Evolutionary conservation across 306 rosid species (phyloP).

Genomic region (Quercus rubra): DNA sequence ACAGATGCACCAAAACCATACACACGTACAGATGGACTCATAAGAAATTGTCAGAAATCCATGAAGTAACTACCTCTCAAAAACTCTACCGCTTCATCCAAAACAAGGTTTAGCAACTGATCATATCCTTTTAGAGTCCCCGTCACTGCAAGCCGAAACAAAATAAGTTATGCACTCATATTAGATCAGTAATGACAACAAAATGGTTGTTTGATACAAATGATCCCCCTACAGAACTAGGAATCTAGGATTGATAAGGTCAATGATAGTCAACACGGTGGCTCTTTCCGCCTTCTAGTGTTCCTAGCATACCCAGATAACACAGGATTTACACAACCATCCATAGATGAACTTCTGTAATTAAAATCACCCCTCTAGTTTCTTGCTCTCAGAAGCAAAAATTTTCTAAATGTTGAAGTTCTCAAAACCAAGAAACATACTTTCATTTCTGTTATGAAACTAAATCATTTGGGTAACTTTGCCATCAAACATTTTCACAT

Average conservation of each 20-base stretch:
- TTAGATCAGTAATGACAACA: neutral
- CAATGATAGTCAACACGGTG: too few relatives aligned
- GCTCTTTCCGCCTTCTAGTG: too few relatives aligned
- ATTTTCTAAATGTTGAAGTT: neutral
- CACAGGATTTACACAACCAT: neutral
- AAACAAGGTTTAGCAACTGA: slow-evolving; percentile 89
- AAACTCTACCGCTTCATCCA: slow-evolving; percentile 92
- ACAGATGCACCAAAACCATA: neutral
- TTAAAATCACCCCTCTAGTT: neutral
- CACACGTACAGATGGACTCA: neutral
- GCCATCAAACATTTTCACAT: neutral
- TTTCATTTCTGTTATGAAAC: neutral
- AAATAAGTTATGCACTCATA: neutral
- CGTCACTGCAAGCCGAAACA: slow-evolving; percentile 51
- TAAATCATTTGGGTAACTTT: neutral
- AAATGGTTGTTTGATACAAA: neutral
- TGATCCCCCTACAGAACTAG: neutral
- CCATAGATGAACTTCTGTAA: too few relatives aligned
- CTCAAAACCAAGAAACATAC: neutral
- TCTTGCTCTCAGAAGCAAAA: neutral
- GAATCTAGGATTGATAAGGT: too few relatives aligned
- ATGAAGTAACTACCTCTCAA: slow-evolving; percentile 58
- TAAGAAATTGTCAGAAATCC: neutral
- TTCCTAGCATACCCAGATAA: neutral
- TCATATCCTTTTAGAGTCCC: slow-evolving; percentile 97